Evolutionary conservation across 768 basidiomycete genomes (phyloP), one percentile per base, ranked within the genome.

Genomic region (Mycena kentingensis): DNA sequence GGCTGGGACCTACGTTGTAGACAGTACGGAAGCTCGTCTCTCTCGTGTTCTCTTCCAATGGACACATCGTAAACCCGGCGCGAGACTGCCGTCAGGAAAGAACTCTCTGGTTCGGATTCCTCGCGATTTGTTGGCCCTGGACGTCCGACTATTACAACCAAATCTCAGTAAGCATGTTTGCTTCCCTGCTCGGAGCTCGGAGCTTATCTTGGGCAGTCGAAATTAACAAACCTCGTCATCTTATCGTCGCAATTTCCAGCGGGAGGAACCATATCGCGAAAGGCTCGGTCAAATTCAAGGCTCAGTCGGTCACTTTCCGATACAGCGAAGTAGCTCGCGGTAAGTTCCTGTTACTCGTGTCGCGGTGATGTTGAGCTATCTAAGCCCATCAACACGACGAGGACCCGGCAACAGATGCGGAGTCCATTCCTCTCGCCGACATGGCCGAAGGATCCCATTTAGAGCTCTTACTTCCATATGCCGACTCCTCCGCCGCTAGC

Each of bases 11-110:
- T 91, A 87, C 63, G 60, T 82, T 2, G 73, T 89, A 22, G 87
- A 91, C 28, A 75, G 76, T 29, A 87, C 80, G 15, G 85, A 91
- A 67, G 73, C 89, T 21, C 81, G 78, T 15, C 70, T 88, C 51
- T 78, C 85, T 3, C 79, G 77, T 26, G 74, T 94, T 15, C 71
- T 78, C 39, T 75, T 95, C 38, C 85, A 88, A 62, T 88, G 85
- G 79, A 73, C 72, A 34, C 73, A 83, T 61, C 73, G 77, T 49
- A 74, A 73, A 57, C 35, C 63, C 10, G 60, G 65, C 24, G 43
- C 60, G 7, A 48, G 59, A 31, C 47, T 55, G 60, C 56, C 54
- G 54, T 50, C 46, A 68, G 68, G 28, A 67, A 69, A 10, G 62
- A 55, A 21, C 69, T 77, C 3, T 64, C 69, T 87, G 31, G 77